Evolutionary conservation across 495 filamentous ascomycete genomes (phyloP).

Genomic region (Parathielavia hyrcaniae): DNA sequence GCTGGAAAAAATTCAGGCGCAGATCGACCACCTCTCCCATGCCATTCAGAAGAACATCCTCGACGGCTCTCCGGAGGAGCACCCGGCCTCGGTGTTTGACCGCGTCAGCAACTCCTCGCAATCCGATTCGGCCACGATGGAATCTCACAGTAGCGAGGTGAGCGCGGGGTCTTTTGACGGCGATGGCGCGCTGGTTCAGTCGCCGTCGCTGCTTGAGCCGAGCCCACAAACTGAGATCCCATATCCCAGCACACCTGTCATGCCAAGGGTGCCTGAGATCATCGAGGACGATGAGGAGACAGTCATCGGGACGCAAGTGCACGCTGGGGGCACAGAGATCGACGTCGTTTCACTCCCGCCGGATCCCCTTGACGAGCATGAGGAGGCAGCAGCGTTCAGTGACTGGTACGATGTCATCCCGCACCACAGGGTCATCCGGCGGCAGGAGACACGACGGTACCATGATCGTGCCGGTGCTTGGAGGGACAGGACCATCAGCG

Average conservation of each 20-base stretch:
- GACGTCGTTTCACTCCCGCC: not conserved
- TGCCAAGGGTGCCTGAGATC: constrained; percentile 22
- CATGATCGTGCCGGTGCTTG: constrained; percentile 46
- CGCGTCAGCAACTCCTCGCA: constrained; percentile 62
- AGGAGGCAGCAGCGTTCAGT: constrained; percentile 1
- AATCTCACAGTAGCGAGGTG: constrained; percentile 33
- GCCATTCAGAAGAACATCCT: constrained; percentile 37
- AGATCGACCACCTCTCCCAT: constrained; percentile 53
- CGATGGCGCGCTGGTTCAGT: constrained; percentile 9
- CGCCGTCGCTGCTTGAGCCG: constrained; percentile 10
- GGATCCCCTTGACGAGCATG: not conserved
- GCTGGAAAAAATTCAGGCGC: constrained; percentile 48
- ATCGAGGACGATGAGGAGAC: constrained; percentile 19
- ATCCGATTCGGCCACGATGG: constrained; percentile 33
- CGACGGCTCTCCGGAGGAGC: constrained; percentile 40
- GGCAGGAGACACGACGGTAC: constrained; percentile 39
- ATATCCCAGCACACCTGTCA: constrained; percentile 22
- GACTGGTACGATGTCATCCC: constrained; percentile 27
- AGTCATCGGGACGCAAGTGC: constrained; percentile 10
- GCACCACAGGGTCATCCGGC: constrained; percentile 43
- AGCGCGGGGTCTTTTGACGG: constrained; percentile 22
- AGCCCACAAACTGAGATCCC: not conserved
- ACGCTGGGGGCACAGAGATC: not conserved
- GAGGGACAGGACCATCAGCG: constrained; percentile 41
- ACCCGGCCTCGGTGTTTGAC: constrained; percentile 64